Evolutionary conservation across 2,329 filamentous ascomycete species (phyloP).

Genomic region (Biscogniauxia mediterranea): DNA sequence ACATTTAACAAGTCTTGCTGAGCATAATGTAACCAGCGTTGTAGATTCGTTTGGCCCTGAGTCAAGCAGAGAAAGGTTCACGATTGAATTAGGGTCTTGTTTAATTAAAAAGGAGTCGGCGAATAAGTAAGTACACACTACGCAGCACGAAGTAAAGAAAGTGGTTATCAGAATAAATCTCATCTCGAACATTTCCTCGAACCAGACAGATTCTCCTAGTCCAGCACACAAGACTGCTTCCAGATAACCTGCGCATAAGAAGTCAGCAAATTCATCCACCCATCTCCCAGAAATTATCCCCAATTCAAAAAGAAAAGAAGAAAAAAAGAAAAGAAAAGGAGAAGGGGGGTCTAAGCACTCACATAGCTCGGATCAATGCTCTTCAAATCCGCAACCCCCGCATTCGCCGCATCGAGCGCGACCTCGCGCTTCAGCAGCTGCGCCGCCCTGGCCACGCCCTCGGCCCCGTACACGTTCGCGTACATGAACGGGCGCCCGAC

Average conservation of each 20-base stretch:
- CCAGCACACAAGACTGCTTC: neutral
- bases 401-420: slow-evolving; percentile 28
- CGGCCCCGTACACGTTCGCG: slow-evolving; percentile 46
- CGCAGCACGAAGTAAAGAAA: neutral
- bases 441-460: slow-evolving; percentile 42
- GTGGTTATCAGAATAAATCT: neutral
- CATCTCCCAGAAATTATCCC: neutral
- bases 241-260: neutral
- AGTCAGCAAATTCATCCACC: neutral
- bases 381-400: slow-evolving; percentile 29
- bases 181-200: neutral
- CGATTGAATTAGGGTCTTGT: neutral
- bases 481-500: slow-evolving; percentile 47
- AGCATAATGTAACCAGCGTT: no score
- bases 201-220: neutral
- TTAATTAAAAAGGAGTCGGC: no score
- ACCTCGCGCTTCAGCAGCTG: slow-evolving; percentile 45
- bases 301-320: neutral
- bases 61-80: neutral
- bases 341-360: neutral
- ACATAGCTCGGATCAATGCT: slow-evolving; percentile 13
- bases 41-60: no score
- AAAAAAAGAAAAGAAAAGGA: neutral
- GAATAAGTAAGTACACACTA: neutral
- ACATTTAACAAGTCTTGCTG: no score